Percentiles rank a stretch among this genome's conserved stretches.
phyloP scores from a whole-genome alignment of 2,329 filamentous ascomycete genomes.

The Sporothrix pallida region DNA sequence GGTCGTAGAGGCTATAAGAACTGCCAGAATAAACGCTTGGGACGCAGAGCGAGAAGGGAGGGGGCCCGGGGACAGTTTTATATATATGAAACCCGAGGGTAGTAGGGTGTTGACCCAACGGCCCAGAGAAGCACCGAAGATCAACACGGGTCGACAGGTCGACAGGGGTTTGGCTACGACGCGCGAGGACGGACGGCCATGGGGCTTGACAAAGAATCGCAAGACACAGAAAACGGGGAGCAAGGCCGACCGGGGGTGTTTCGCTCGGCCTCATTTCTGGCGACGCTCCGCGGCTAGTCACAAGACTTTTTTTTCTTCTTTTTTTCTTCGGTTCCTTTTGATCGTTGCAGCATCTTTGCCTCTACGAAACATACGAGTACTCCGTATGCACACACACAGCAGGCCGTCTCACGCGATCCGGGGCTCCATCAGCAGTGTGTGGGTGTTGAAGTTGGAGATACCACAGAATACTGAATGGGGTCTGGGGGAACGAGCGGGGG shows the following conservation, averaged over 20 bases:
- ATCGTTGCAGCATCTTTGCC: no score
- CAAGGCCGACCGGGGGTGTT: background rate
- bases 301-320: background rate
- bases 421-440: constrained; percentile 1
- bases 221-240: background rate
- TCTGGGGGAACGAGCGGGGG: background rate
- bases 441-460: background rate
- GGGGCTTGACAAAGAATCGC: background rate
- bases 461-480: background rate
- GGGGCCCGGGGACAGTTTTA: background rate
- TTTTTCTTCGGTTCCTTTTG: no score
- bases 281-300: background rate
- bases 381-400: background rate
- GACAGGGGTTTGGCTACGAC: background rate
- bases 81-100: background rate
- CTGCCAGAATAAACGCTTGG: background rate
- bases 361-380: background rate
- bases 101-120: background rate
- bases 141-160: background rate
- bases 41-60: background rate
- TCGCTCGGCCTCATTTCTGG: background rate
- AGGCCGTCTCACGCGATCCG: constrained; percentile 1
- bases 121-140: background rate
- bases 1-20: background rate
- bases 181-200: background rate